Base-by-base conservation (phyloP, 2,329 filamentous ascomycete genomes). In the Calycina herbarum region DNA sequence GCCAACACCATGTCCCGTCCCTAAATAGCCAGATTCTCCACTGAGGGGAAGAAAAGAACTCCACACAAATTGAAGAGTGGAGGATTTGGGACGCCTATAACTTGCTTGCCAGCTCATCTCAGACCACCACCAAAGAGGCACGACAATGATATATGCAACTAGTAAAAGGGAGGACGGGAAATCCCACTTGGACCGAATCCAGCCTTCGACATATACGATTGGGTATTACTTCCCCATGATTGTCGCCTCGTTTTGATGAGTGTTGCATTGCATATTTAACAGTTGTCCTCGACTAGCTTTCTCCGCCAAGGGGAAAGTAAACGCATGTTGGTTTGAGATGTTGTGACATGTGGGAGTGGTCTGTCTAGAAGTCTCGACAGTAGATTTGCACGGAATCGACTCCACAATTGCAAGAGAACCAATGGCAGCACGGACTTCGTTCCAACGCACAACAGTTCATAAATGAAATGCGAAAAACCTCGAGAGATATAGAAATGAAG, bases 211-310 rank as follows among this genome's bases (percentile, higher is more conserved):
- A 57, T 57, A 17, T 35, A 57, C 54, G 54, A 57, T 57, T 57
- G 54, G 54, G 7, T 29, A 13, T 57, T 35, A n/a, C 13, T 20
- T 33, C n/a, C 31, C 54, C 13, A 29, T 35, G 27, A 17, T 33
- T 35, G 29, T 17, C 24, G 54, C 54, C 54, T 57, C 54, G 17
- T 31, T 57, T 57, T 31, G 54, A 57, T 15, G n/a, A 8, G 27
- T 17, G 54, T 57, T 57, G 31, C 54, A 57, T 29, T 57, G 54
- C 54, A 57, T 33, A 57, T 35, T 35, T 57, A 57, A 51, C 45
- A 51, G 45, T 51, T 51, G 45, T 51, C n/a, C n/a, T 24, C 7
- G 42, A 45, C 42, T 8, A 17, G n/a, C 20, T 51, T 51, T 24
- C n/a, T 51, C 45, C 8, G n/a, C 45, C 45, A 38, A 38, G 35